A percentile compares a stretch with the other conserved stretches of the same genome.
phyloP scores from a whole-genome alignment of 805 yeast genomes.

The Tetrapisispora iriomotensis region DNA sequence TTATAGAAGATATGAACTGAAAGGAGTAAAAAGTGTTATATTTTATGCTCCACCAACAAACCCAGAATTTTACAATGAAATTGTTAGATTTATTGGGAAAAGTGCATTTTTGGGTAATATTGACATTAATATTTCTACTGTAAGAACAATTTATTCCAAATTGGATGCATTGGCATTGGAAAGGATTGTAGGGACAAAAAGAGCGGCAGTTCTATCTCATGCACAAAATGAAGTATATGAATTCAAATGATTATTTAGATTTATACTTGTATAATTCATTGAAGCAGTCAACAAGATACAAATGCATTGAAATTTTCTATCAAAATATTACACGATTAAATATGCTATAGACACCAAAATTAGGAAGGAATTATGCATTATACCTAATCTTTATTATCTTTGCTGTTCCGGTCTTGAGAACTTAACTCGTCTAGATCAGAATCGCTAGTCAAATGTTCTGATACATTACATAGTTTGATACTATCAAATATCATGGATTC shows the following conservation, averaged over 20 bases:
- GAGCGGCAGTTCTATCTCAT: conserved; percentile 58
- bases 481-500: conserved; percentile 20
- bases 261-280: background rate
- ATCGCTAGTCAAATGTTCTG: background rate
- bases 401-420: no score
- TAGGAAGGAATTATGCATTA: no score
- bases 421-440: no score
- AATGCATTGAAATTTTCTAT: no score
- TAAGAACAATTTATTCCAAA: conserved; percentile 58
- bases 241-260: conserved; percentile 35
- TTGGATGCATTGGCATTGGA: conserved; percentile 76
- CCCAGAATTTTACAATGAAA: conserved; percentile 73
- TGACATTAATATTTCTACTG: conserved; percentile 46
- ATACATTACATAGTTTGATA: background rate
- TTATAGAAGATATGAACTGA: conserved; percentile 73
- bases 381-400: no score
- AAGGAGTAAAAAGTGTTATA: conserved; percentile 73
- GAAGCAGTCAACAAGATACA: no score
- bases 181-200: conserved; percentile 68
- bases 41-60: conserved; percentile 81
- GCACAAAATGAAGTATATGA: conserved; percentile 71
- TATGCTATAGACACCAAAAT: no score
- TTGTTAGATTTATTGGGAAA: conserved; percentile 57
- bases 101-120: conserved; percentile 41
- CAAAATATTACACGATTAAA: no score